phyloP scores from a whole-genome alignment of 1,284 basidiomycete species.

The Heterobasidion parviporum region DNA sequence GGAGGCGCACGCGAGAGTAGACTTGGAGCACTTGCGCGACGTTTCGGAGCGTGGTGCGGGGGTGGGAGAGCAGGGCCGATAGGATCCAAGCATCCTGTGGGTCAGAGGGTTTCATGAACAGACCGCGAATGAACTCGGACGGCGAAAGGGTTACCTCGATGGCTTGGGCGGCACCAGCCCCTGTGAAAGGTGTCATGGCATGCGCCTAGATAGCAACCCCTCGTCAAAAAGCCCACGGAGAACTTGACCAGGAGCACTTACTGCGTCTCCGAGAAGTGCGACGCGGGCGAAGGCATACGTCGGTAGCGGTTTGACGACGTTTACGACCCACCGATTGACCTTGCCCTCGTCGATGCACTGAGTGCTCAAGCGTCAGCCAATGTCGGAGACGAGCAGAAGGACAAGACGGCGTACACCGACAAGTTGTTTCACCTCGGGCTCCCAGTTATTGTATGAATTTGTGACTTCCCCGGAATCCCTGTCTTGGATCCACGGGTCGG shows the following conservation, averaged over 20 bases:
- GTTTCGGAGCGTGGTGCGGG: conserved; percentile 24
- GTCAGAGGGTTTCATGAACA: background rate
- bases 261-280: conserved; percentile 44
- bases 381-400: conserved; percentile 8
- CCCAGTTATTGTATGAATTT: conserved; percentile 29
- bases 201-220: conserved; percentile 29
- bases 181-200: conserved; percentile 47
- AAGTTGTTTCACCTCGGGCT: conserved; percentile 30
- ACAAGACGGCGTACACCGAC: conserved; percentile 23
- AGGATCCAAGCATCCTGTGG: conserved; percentile 30
- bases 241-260: conserved; percentile 11
- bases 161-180: conserved; percentile 46
- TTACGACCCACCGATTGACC: conserved; percentile 41
- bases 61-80: conserved; percentile 35
- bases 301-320: conserved; percentile 31
- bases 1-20: conserved; percentile 35
- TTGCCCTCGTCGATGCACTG: conserved; percentile 26
- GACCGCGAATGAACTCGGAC: background rate
- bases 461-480: conserved; percentile 18
- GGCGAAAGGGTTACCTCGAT: conserved; percentile 32
- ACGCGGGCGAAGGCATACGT: conserved; percentile 31
- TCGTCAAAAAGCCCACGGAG: background rate
- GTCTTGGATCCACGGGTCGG: conserved; percentile 27
- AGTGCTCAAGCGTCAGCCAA: background rate
- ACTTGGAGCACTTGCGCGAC: conserved; percentile 26